Evolutionary conservation across 148 eudicot species (phyloP).

Genomic region (Chenopodium berlandieri): DNA sequence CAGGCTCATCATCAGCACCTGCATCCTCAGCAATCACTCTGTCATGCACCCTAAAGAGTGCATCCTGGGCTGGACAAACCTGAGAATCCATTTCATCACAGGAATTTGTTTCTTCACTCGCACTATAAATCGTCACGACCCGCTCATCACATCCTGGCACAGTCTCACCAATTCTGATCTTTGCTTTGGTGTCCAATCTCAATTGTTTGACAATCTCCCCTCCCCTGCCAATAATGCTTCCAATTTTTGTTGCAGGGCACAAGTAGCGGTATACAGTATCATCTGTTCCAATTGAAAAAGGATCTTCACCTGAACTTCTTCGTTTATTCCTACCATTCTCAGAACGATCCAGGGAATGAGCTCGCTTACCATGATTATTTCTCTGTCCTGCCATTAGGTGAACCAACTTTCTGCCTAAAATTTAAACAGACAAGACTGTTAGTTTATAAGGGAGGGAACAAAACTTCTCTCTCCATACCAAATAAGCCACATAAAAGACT

Average conservation of each 20-base stretch:
- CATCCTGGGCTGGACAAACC: constrained; percentile 90
- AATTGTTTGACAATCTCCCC: constrained; percentile 95
- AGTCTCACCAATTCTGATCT: constrained; percentile 89
- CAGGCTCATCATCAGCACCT: constrained; percentile 51
- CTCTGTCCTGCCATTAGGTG: constrained; percentile 78
- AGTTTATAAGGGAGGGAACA: background rate
- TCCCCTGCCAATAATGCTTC: constrained; percentile 96
- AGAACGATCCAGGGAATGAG: constrained; percentile 59
- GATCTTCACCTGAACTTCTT: constrained; percentile 62
- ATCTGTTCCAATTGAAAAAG: constrained; percentile 62
- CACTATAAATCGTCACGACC: constrained; percentile 76
- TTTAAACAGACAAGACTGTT: background rate
- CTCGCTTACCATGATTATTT: constrained; percentile 69
- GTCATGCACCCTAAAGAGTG: constrained; percentile 88
- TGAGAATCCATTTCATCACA: constrained; percentile 56
- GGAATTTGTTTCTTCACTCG: constrained; percentile 69
- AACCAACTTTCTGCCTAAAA: constrained; percentile 6
- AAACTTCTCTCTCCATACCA: background rate
- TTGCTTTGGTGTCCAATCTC: constrained; percentile 71
- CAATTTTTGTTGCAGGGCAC: constrained; percentile 86
- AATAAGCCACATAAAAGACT: background rate
- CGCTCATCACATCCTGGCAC: constrained; percentile 84
- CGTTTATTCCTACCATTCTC: constrained; percentile 78
- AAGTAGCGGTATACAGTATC: constrained; percentile 92
- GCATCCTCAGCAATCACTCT: constrained; percentile 75